Evolutionary conservation across 2,329 filamentous ascomycete genomes (phyloP).

Genomic region (Fusarium succisae): DNA sequence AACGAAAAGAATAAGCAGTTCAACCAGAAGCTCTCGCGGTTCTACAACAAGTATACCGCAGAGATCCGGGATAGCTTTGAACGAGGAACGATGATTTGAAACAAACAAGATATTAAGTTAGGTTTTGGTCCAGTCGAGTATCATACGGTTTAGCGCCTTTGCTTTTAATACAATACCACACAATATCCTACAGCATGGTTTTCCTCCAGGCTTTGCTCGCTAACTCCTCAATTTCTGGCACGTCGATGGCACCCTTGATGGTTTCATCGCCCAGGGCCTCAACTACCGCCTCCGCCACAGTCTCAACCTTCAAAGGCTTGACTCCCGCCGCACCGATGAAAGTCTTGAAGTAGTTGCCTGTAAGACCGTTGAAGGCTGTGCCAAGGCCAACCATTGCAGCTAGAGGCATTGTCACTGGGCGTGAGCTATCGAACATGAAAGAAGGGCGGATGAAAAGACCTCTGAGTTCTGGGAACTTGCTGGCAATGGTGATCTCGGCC

Average conservation of each 20-base stretch:
- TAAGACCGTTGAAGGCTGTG: slow-evolving; percentile 78
- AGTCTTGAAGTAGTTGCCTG: slow-evolving; percentile 77
- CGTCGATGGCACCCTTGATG: slow-evolving; percentile 79
- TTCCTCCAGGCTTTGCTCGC: slow-evolving; percentile 88
- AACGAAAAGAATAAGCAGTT: slow-evolving; percentile 99
- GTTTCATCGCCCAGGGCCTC: slow-evolving; percentile 82
- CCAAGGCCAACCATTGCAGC: slow-evolving; percentile 81
- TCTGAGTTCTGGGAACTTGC: slow-evolving; percentile 78
- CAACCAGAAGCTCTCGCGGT: slow-evolving; percentile 94
- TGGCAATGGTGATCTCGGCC: slow-evolving; percentile 80
- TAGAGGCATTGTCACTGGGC: slow-evolving; percentile 84
- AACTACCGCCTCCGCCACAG: slow-evolving; percentile 88
- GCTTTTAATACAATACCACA: slow-evolving; percentile 25
- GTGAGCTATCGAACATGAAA: slow-evolving; percentile 87
- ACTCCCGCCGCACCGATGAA: slow-evolving; percentile 84
- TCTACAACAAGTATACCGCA: slow-evolving; percentile 98
- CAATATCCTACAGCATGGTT: slow-evolving; percentile 75
- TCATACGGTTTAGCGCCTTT: slow-evolving; percentile 49
- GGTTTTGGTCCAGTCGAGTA: slow-evolving; percentile 27
- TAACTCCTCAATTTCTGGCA: slow-evolving; percentile 81
- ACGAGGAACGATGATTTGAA: slow-evolving; percentile 92
- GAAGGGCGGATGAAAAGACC: slow-evolving; percentile 84
- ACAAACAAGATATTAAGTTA: slow-evolving; percentile 19
- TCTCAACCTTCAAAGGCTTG: slow-evolving; percentile 88
- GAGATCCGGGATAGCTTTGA: slow-evolving; percentile 98